Evolutionary conservation across 1,284 basidiomycete genomes (phyloP).

Genomic region (Cryptococcus sp.): DNA sequence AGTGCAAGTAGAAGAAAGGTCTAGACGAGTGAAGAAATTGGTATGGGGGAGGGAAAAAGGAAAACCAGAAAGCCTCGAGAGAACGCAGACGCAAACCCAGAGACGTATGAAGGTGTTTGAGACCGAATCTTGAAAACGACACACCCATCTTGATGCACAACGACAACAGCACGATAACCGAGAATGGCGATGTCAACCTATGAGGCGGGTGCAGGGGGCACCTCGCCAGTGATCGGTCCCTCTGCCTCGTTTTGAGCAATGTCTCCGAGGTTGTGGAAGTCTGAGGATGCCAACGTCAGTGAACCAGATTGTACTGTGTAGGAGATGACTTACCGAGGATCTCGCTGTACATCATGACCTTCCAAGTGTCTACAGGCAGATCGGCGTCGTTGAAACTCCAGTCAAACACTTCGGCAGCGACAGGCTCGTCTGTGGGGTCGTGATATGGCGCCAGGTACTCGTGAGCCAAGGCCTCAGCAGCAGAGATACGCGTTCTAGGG

Average conservation of each 20-base stretch:
- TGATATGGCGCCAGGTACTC: conserved; percentile 98
- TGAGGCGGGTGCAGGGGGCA: conserved; percentile 30
- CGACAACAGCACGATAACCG: neutral
- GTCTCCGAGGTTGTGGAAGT: conserved; percentile 59
- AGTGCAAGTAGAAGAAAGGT: neutral
- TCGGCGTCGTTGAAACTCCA: conserved; percentile 99
- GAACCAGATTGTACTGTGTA: neutral
- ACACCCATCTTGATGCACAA: neutral
- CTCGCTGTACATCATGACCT: conserved; percentile 98
- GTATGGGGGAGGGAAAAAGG: neutral
- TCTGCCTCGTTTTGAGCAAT: conserved; percentile 49
- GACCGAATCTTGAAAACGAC: no score
- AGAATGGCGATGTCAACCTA: conserved; percentile 5
- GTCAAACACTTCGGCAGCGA: conserved; percentile 92
- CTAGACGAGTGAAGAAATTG: neutral
- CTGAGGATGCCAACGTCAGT: conserved; percentile 25
- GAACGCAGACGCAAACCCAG: no score
- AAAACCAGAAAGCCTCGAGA: neutral
- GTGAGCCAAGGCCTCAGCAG: conserved; percentile 85
- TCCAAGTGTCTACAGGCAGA: conserved; percentile 98
- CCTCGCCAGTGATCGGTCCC: conserved; percentile 51
- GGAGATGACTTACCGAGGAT: conserved; percentile 70
- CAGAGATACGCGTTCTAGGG: conserved; percentile 93
- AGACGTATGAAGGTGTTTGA: neutral
- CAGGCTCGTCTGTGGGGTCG: conserved; percentile 96